Percentiles rank a stretch among this genome's conserved stretches.
Conservation (phyloP, 768 basidiomycete species). For the Termitomyces titanicus region DNA sequence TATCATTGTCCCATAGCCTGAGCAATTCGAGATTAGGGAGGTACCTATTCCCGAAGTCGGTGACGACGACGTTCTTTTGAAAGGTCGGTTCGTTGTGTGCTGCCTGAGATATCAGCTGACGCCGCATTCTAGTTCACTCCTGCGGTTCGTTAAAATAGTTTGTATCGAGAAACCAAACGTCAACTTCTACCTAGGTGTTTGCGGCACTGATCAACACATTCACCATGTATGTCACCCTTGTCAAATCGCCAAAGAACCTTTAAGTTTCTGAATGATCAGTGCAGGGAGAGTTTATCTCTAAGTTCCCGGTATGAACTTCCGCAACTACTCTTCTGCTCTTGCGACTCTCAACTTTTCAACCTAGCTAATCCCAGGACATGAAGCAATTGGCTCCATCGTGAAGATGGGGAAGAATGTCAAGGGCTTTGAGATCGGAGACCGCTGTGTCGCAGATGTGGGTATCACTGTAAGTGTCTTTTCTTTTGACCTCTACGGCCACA, state of each 20-base stretch:
- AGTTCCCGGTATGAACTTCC: slow-evolving; percentile 42
- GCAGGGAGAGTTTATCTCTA: slow-evolving; percentile 57
- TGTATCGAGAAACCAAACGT: background rate
- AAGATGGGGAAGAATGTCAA: slow-evolving; percentile 78
- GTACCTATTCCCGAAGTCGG: slow-evolving; percentile 64
- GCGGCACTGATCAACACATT: slow-evolving; percentile 63
- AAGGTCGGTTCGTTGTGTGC: slow-evolving; percentile 35
- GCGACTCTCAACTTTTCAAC: background rate
- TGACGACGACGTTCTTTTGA: slow-evolving; percentile 72
- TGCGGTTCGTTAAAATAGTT: slow-evolving; percentile 31
- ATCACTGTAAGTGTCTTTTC: slow-evolving; percentile 42
- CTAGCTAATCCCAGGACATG: slow-evolving; percentile 71
- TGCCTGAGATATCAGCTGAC: slow-evolving; percentile 4
- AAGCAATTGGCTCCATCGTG: slow-evolving; percentile 69
- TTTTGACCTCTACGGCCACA: slow-evolving; percentile 10
- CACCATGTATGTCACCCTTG: slow-evolving; percentile 38
- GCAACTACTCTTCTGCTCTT: background rate
- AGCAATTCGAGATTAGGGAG: slow-evolving; percentile 60
- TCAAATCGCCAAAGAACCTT: background rate
- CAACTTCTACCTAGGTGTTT: slow-evolving; percentile 35
- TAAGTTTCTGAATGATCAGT: background rate
- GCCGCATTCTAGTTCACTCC: slow-evolving; percentile 29
- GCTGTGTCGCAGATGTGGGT: slow-evolving; percentile 81
- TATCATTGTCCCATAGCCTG: slow-evolving; percentile 41
- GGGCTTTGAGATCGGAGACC: slow-evolving; percentile 74